Percentiles rank a stretch among this genome's conserved stretches.
Conservation (phyloP, 345 rosid genomes). For the Eucalyptus marginata region DNA sequence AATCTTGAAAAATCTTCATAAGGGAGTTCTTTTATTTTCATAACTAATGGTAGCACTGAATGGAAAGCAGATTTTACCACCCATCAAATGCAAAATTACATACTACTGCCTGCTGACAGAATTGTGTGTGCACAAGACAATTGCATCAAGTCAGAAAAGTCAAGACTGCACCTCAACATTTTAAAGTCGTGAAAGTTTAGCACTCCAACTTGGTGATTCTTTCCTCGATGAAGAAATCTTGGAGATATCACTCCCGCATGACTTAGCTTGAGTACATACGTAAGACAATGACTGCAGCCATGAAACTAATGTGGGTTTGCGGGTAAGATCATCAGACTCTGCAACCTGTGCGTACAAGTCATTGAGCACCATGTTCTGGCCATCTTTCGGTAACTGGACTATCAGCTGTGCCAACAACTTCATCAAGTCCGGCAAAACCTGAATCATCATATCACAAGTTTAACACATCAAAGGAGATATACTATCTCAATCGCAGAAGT, state of each 20-base stretch:
- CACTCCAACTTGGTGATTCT: background rate
- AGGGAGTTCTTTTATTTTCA: background rate
- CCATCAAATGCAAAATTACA: background rate
- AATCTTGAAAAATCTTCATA: background rate
- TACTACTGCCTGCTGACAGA: background rate
- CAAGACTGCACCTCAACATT: background rate
- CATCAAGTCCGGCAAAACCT: constrained; percentile 82
- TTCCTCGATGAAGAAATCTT: background rate
- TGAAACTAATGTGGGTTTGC: constrained; percentile 78
- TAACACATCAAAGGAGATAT: background rate
- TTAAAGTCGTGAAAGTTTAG: background rate
- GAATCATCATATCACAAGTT: background rate
- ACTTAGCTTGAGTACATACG: constrained; percentile 29
- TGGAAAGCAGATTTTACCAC: background rate
- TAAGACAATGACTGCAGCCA: constrained; percentile 85
- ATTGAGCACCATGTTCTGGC: constrained; percentile 66
- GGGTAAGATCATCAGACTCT: constrained; percentile 88
- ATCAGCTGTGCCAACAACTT: constrained; percentile 61
- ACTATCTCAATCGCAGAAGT: background rate
- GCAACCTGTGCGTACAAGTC: constrained; percentile 72
- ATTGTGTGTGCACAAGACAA: background rate
- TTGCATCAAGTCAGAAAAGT: background rate
- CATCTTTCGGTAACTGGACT: constrained; percentile 61
- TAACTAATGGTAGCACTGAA: background rate
- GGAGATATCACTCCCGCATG: background rate